A percentile compares a stretch with the other conserved stretches of the same genome.
Conservation (phyloP, 2,329 filamentous ascomycete genomes). For the Ascochyta pisi region DNA sequence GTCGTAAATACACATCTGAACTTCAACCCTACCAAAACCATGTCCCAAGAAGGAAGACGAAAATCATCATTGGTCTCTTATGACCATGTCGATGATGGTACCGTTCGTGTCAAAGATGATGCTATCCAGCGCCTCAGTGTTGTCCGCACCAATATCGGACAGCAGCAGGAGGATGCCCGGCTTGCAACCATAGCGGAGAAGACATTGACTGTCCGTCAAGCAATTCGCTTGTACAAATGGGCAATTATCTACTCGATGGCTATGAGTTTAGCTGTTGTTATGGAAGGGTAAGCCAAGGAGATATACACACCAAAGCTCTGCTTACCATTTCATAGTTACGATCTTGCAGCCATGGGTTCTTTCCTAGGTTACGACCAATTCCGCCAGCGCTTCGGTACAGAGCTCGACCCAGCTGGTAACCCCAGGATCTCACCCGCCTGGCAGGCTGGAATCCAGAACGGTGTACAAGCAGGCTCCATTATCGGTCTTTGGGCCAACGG, state of each 20-base stretch:
- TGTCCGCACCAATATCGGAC: constrained; percentile 9
- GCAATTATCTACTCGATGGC: constrained; percentile 80
- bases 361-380: constrained; percentile 64
- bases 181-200: constrained; percentile 16
- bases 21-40: background rate
- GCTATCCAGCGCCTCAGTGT: constrained; percentile 18
- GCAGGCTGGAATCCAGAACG: constrained; percentile 24
- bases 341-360: constrained; percentile 78
- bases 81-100: constrained; percentile 9
- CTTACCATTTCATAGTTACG: constrained; percentile 44
- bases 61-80: constrained; percentile 11
- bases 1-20: background rate
- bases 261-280: constrained; percentile 82
- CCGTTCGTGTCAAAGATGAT: constrained; percentile 14
- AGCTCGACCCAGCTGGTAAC: constrained; percentile 14
- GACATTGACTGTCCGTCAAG: constrained; percentile 20
- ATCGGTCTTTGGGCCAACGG: constrained; percentile 36
- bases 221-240: constrained; percentile 70
- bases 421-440: constrained; percentile 22
- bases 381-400: constrained; percentile 47
- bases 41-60: constrained; percentile 10
- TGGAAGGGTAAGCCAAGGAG: constrained; percentile 72
- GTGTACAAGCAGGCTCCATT: constrained; percentile 19
- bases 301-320: background rate
- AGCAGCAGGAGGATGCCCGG: constrained; percentile 18